Conservation (phyloP, 2,329 filamentous ascomycete species). For the Gnomoniopsis sp. region DNA sequence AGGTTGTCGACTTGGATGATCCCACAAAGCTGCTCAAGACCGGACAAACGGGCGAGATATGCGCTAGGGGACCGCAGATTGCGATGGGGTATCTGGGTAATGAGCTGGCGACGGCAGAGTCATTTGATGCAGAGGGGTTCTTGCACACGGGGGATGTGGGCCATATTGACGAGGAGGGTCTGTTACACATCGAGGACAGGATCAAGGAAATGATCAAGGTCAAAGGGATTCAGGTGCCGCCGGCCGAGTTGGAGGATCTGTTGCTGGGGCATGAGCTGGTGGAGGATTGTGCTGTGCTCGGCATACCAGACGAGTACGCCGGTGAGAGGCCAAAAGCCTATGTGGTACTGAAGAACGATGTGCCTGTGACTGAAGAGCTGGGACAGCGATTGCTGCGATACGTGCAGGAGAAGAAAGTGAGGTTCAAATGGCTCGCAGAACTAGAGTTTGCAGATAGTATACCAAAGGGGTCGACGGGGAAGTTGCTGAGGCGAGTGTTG, state of each 20-base stretch:
- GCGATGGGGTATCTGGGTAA: slow-evolving; percentile 48
- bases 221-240: slow-evolving; percentile 29
- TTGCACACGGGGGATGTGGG: slow-evolving; percentile 59
- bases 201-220: slow-evolving; percentile 55
- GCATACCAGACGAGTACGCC: slow-evolving; percentile 45
- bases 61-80: slow-evolving; percentile 38
- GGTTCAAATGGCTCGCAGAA: slow-evolving; percentile 46
- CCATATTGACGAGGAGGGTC: slow-evolving; percentile 49
- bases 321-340: slow-evolving; percentile 61
- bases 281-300: slow-evolving; percentile 59
- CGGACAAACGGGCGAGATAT: slow-evolving; percentile 47
- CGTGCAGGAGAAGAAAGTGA: slow-evolving; percentile 48
- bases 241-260: slow-evolving; percentile 28
- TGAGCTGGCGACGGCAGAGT: slow-evolving; percentile 39
- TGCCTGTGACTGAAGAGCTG: slow-evolving; percentile 23
- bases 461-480: slow-evolving; percentile 55
- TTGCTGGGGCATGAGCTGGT: slow-evolving; percentile 33
- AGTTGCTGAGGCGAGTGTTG: slow-evolving; percentile 51
- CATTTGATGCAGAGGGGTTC: slow-evolving; percentile 52
- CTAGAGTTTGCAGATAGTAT: slow-evolving; percentile 46
- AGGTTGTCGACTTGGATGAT: slow-evolving; percentile 48
- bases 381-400: slow-evolving; percentile 41
- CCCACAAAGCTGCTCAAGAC: slow-evolving; percentile 50
- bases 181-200: slow-evolving; percentile 56
- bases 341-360: slow-evolving; percentile 42